Percentiles rank a stretch among this genome's conserved stretches.
Evolutionary conservation across 306 rosid genomes (phyloP).

Genomic region (Begonia masoniana): DNA sequence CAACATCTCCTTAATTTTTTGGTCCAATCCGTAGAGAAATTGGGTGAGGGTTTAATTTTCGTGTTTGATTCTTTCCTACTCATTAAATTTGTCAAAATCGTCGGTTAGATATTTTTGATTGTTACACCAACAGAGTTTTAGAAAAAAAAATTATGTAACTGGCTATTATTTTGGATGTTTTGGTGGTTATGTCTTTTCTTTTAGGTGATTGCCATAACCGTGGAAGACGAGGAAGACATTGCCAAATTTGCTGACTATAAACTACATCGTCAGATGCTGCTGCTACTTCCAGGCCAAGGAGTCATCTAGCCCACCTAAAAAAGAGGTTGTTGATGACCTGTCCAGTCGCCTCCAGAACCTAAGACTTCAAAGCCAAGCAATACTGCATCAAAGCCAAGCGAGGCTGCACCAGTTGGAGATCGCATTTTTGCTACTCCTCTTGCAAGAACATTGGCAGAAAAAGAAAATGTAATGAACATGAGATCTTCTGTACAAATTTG

Average conservation of each 20-base stretch:
- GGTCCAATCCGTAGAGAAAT: no score
- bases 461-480: constrained; percentile 47
- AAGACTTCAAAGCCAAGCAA: constrained; percentile 49
- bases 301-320: constrained; percentile 48
- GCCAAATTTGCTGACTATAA: constrained; percentile 64
- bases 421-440: constrained; percentile 89
- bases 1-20: no score
- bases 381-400: constrained; percentile 4
- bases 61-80: no score
- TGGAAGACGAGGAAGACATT: constrained; percentile 82
- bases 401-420: constrained; percentile 38
- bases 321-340: constrained; percentile 57
- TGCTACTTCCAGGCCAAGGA: constrained; percentile 30
- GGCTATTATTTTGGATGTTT: no score
- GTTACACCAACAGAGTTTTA: no score
- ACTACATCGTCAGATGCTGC: constrained; percentile 47
- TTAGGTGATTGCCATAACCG: constrained; percentile 80
- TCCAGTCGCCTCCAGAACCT: constrained; percentile 33
- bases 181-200: no score
- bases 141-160: no score
- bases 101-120: no score
- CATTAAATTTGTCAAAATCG: no score
- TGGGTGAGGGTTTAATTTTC: no score
- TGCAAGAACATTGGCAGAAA: constrained; percentile 91
- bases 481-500: constrained; percentile 11